Conservation (phyloP, 2,329 filamentous ascomycete species). For the Chlorencoelia australis region DNA sequence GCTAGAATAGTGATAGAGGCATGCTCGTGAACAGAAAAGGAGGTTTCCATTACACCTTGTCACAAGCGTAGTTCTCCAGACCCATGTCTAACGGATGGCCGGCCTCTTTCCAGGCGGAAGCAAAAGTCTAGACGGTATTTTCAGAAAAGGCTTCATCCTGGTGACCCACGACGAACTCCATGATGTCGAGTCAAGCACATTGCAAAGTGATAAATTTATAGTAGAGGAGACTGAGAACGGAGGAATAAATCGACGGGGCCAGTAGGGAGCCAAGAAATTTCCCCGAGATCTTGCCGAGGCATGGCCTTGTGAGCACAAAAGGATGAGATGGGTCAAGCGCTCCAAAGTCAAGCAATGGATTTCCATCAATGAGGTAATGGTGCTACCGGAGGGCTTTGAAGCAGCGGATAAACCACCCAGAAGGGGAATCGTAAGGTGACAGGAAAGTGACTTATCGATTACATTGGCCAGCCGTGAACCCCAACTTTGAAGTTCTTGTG, state of each 20-base stretch:
- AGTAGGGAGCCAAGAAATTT: slow-evolving; percentile 2
- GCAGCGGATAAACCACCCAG: no score
- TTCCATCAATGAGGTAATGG: no score
- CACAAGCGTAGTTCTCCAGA: slow-evolving; percentile 1
- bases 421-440: no score
- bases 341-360: no score
- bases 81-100: slow-evolving; percentile 1
- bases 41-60: no score
- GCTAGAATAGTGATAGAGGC: neutral
- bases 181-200: slow-evolving; percentile 2
- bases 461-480: no score
- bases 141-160: slow-evolving; percentile 2
- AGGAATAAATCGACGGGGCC: slow-evolving; percentile 5
- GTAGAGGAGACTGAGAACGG: slow-evolving; percentile 1
- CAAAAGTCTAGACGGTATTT: no score
- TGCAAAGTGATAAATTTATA: slow-evolving; percentile 1
- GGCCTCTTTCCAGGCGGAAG: no score
- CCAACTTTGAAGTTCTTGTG: no score
- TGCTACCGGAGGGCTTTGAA: no score
- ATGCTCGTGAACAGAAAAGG: neutral
- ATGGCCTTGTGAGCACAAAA: slow-evolving; percentile 8
- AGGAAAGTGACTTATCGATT: no score
- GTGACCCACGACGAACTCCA: slow-evolving; percentile 5
- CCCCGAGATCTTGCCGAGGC: slow-evolving; percentile 6
- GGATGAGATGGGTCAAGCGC: no score